Conservation (phyloP, 2,329 filamentous ascomycete genomes). For the Botryotinia globosa region DNA sequence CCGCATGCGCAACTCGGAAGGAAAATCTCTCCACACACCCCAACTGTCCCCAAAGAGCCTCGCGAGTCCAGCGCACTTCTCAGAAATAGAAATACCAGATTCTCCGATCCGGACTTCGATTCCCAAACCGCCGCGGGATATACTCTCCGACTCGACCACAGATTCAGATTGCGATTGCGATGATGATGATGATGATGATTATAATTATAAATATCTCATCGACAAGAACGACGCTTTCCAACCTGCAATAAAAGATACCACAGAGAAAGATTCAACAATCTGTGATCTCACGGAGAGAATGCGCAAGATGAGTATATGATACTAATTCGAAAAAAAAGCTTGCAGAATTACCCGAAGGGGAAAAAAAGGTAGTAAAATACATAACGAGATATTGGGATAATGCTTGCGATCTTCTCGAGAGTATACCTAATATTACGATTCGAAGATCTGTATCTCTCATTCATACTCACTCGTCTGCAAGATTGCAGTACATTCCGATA, state of each 20-base stretch:
- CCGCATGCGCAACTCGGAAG: neutral
- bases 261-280: neutral
- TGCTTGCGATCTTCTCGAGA: too few relatives aligned
- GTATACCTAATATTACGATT: too few relatives aligned
- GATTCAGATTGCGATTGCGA: neutral
- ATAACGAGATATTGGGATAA: neutral
- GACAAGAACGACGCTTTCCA: neutral
- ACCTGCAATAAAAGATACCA: neutral
- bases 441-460: too few relatives aligned
- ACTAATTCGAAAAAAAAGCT: too few relatives aligned
- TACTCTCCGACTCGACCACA: neutral
- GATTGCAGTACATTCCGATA: neutral
- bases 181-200: neutral
- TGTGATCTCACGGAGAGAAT: neutral
- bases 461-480: too few relatives aligned
- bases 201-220: neutral
- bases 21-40: neutral
- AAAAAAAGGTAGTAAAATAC: neutral
- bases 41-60: fast-evolving
- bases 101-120: neutral
- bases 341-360: too few relatives aligned
- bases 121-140: neutral
- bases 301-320: neutral
- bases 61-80: neutral
- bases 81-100: neutral